These are phyloP conservation scores for Sporothrix globosa DNA, from an alignment of 2,329 filamentous ascomycete genomes.

Conservation along the genomic window DNA sequence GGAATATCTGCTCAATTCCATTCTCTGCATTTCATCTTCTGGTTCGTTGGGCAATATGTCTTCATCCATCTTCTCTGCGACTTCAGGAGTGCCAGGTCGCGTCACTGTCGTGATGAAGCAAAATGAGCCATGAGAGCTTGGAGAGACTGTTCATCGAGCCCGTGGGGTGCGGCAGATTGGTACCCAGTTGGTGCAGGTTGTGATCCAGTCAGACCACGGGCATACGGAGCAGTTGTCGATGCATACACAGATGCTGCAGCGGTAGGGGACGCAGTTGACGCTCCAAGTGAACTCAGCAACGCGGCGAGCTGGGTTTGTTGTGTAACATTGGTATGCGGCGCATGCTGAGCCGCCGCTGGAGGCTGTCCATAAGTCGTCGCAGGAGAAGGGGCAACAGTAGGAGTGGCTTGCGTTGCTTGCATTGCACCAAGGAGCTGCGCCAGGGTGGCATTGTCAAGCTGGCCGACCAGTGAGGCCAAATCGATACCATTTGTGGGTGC, in stretches of 20 bases:
- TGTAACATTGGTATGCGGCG: neutral
- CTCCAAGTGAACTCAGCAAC: slow-evolving; percentile 49
- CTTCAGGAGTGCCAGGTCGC: neutral
- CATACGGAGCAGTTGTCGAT: slow-evolving; percentile 15
- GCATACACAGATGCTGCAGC: slow-evolving; percentile 4
- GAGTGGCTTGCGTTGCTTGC: slow-evolving; percentile 36
- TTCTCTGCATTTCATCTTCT: neutral
- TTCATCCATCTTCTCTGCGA: neutral
- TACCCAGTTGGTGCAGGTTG: slow-evolving; percentile 28
- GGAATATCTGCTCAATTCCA: neutral
- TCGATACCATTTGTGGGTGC: slow-evolving; percentile 29
- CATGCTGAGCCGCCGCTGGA: slow-evolving; percentile 6
- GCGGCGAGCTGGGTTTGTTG: slow-evolving; percentile 52
- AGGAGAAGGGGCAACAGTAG: neutral
- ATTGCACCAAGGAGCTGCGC: slow-evolving; percentile 44
- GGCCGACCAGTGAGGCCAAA: slow-evolving; percentile 38
- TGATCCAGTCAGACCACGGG: neutral
- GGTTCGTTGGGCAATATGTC: neutral
- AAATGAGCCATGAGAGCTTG: slow-evolving; percentile 77
- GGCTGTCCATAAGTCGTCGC: slow-evolving; percentile 1
- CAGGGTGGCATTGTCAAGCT: slow-evolving; percentile 43
- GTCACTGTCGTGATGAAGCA: slow-evolving; percentile 63
- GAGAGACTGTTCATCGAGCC: slow-evolving; percentile 54
- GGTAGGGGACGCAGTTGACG: slow-evolving; percentile 27
- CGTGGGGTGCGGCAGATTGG: slow-evolving; percentile 39